phyloP scores from a whole-genome alignment of 2,329 filamentous ascomycete genomes.

The Rutstroemia sp. region DNA sequence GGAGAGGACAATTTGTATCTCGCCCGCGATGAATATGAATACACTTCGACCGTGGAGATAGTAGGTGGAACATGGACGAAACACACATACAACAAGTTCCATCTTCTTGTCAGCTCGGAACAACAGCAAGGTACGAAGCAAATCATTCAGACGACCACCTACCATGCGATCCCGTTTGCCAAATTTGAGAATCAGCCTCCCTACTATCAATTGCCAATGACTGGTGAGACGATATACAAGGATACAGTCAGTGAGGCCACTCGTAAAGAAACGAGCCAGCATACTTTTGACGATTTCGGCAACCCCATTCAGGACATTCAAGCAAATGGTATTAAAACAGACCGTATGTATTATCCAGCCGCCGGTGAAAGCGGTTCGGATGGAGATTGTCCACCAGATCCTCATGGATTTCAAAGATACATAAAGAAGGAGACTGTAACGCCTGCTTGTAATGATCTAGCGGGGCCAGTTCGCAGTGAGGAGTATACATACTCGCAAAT shows the following conservation, averaged over 20 bases:
- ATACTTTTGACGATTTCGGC: slow-evolving; percentile 4
- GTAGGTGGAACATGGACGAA: neutral
- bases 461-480: neutral
- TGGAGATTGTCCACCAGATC: neutral
- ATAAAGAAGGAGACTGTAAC: slow-evolving; percentile 2
- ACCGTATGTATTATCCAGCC: slow-evolving; percentile 2
- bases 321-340: neutral
- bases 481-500: slow-evolving; percentile 1
- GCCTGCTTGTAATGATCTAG: neutral
- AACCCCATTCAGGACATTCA: neutral
- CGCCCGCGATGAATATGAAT: slow-evolving; percentile 1
- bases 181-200: neutral
- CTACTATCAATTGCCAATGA: slow-evolving; percentile 4
- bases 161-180: slow-evolving; percentile 1
- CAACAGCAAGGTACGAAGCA: slow-evolving; percentile 2
- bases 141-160: slow-evolving; percentile 1
- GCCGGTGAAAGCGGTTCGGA: neutral
- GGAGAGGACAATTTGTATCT: slow-evolving; percentile 3
- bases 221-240: neutral
- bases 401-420: slow-evolving; percentile 2
- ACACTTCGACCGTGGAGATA: neutral
- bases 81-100: slow-evolving; percentile 5
- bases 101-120: slow-evolving; percentile 5
- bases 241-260: neutral
- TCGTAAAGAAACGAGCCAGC: neutral